These are phyloP conservation scores for Pythium guiyangense DNA, from an alignment of 352 stramenopile genomes.

Conservation along the genomic window DNA sequence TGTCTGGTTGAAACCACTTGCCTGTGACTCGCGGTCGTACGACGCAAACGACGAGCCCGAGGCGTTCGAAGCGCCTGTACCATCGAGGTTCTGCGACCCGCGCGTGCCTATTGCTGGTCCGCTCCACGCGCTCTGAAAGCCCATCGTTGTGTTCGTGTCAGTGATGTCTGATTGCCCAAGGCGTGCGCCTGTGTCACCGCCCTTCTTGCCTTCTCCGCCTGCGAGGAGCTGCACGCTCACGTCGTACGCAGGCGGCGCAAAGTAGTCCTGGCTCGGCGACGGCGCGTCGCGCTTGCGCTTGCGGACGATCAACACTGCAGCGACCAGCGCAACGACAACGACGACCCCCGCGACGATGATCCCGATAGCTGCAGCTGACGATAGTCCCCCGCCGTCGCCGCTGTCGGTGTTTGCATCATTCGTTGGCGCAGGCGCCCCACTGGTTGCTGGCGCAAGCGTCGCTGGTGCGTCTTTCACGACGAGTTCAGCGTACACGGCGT, in stretches of 20 bases:
- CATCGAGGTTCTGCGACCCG: constrained; percentile 11
- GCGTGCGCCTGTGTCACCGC: constrained; percentile 14
- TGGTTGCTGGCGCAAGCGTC: constrained; percentile 2
- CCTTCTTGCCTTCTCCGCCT: constrained; percentile 15
- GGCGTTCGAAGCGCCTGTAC: constrained; percentile 14
- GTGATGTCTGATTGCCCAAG: constrained; percentile 15
- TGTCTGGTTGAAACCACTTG: constrained; percentile 24
- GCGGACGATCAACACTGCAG: constrained; percentile 34
- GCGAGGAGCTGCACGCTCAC: constrained; percentile 28
- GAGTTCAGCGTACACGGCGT: constrained; percentile 39
- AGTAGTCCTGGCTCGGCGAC: constrained; percentile 21
- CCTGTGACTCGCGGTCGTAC: constrained; percentile 12
- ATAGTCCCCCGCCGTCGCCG: constrained; percentile 24
- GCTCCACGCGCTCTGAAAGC: constrained; percentile 21
- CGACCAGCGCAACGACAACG: constrained; percentile 38
- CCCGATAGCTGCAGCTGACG: constrained; percentile 37
- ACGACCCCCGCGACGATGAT: constrained; percentile 50
- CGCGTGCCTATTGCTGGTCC: constrained; percentile 1
- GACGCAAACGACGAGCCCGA: constrained; percentile 17
- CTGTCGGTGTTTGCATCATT: background rate
- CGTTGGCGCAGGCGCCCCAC: background rate
- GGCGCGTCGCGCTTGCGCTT: constrained; percentile 20
- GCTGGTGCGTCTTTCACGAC: constrained; percentile 22
- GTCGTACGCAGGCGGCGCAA: constrained; percentile 47
- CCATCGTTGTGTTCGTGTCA: constrained; percentile 14